phyloP scores from a whole-genome alignment of 1,284 basidiomycete genomes.

The Termitomyces sp. region DNA sequence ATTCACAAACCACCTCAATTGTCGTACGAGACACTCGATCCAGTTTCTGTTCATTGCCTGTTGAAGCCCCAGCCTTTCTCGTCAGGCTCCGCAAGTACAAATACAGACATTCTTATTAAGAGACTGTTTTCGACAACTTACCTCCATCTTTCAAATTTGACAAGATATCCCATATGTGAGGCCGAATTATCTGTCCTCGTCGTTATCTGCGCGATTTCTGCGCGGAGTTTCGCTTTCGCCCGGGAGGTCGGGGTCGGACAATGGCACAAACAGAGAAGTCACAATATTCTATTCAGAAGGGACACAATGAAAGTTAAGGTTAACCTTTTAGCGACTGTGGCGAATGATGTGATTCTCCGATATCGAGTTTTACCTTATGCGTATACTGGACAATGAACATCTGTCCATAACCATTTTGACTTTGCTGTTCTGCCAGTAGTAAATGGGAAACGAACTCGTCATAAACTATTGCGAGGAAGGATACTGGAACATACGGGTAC shows the following conservation, averaged over 20 bases:
- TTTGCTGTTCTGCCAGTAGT: neutral
- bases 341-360: conserved; percentile 3
- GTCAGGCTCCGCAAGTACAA: neutral
- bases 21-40: neutral
- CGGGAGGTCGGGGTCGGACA: neutral
- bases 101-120: neutral
- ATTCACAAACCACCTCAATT: neutral
- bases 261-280: neutral
- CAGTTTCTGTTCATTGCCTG: neutral
- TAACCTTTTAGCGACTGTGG: conserved; percentile 7
- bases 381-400: too few relatives aligned
- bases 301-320: neutral
- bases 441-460: neutral
- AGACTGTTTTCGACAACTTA: neutral
- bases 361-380: conserved; percentile 6
- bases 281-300: neutral
- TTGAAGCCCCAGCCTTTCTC: neutral
- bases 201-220: neutral
- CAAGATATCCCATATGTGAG: neutral
- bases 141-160: neutral
- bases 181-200: neutral
- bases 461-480: neutral
- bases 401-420: neutral
- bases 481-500: neutral
- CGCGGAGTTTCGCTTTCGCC: neutral